Evolutionary conservation across 2,329 filamentous ascomycete genomes (phyloP).

Genomic region (Diaporthe sp.): DNA sequence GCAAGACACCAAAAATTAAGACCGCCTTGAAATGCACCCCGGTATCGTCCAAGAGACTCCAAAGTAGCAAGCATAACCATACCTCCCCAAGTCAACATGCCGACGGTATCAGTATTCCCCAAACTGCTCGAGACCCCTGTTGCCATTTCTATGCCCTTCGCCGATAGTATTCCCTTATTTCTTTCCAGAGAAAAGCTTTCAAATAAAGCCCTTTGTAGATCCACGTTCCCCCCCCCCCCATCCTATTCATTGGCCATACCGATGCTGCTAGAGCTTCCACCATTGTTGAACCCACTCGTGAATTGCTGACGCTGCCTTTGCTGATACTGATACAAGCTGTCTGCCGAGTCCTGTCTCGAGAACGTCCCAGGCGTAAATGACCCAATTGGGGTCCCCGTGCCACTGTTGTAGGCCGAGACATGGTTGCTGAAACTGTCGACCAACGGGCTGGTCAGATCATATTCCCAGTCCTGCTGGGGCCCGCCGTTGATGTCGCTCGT

Average conservation of each 20-base stretch:
- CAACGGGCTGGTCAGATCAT: conserved; percentile 32
- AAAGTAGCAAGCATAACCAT: conserved; percentile 4
- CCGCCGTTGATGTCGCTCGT: conserved; percentile 19
- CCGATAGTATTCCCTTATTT: background rate
- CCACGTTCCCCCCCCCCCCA: background rate
- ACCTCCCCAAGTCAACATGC: background rate
- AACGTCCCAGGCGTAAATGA: conserved; percentile 24
- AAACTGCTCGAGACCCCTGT: background rate
- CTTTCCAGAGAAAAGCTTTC: background rate
- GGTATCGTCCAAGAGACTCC: conserved; percentile 21
- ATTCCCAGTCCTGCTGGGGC: conserved; percentile 32
- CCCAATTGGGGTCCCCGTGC: conserved; percentile 30
- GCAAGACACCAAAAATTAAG: background rate
- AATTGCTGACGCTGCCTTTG: conserved; percentile 27
- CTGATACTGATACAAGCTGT: conserved; percentile 31
- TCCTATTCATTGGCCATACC: conserved; percentile 29
- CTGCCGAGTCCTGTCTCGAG: conserved; percentile 29
- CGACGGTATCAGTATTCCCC: background rate
- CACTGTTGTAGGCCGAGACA: conserved; percentile 31
- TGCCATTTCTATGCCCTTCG: conserved; percentile 14
- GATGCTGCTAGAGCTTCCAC: conserved; percentile 27
- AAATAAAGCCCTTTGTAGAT: background rate
- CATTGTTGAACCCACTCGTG: conserved; percentile 1
- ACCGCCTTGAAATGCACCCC: conserved; percentile 14
- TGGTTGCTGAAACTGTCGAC: conserved; percentile 31